Evolutionary conservation across 176 grass and related monocot genomes (phyloP), one percentile per base, ranked within the genome.

Genomic region (Areca catechu): DNA sequence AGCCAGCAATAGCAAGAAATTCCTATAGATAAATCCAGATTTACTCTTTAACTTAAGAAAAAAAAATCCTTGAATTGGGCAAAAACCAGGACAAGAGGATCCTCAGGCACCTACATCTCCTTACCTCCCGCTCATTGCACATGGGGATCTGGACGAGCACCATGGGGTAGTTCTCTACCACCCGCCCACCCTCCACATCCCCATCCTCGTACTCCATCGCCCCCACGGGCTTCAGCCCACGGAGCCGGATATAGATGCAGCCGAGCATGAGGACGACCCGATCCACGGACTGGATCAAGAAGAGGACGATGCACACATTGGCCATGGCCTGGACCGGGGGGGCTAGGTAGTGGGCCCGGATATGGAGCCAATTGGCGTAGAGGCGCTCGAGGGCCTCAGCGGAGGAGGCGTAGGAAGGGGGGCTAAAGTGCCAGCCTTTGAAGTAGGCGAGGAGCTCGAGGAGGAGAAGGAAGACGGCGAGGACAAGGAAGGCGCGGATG

Each of bases 41-140:
- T 29, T 29, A 5, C 27, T 29, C 27, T 29, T 29, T 4, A 29
- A 29, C 4, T 29, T 29, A 6, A 29, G 27, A 0, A 6, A 29
- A 29, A 29, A 29, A 29, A 29, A 29, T 29, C 5, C 27, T 29
- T 52, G 19, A 20, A 60, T 25, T 49, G 16, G 60, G 24, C 9
- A 71, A 50, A 52, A 60, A 52, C 3, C 29, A 60, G 14, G 5
- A n/a, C 16, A 16, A 49, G 24, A 43, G n/a, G n/a, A 61, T 17
- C 0, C 3, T 25, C 18, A 22, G 58, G 49, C n/a, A 62, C 69
- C 58, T 72, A 72, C 50, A 54, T 62, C 15, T 37, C 24, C 70
- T 72, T 72, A 72, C 70, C 70, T 72, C 70, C 58, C 70, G 48
- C 49, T 72, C 70, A 20, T 72, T 72, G 58, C 70, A 72, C 70